Evolutionary conservation across 306 rosid species (phyloP).

Genomic region (Comarum palustre): DNA sequence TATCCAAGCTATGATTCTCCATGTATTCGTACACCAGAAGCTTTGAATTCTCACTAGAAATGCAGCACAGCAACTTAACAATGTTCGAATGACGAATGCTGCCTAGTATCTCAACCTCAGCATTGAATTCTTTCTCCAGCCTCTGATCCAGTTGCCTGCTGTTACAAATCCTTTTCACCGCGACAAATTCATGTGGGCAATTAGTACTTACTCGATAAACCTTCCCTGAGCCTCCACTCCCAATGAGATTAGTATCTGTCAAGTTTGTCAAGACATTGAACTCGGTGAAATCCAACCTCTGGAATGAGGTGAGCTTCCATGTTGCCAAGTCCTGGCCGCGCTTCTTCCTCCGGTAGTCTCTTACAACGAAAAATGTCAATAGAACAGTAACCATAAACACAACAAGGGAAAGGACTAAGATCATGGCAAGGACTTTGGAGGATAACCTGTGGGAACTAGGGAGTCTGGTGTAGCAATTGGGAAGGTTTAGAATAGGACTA

Average conservation of each 20-base stretch:
- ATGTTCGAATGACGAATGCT: constrained; percentile 73
- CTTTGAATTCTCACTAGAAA: constrained; percentile 61
- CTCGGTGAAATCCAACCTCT: constrained; percentile 55
- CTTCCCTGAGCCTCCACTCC: constrained; percentile 83
- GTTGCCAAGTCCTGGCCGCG: constrained; percentile 34
- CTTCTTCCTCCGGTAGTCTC: constrained; percentile 31
- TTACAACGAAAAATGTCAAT: constrained; percentile 30
- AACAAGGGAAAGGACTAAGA: constrained; percentile 25
- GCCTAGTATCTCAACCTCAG: constrained; percentile 72
- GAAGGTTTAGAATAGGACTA: constrained; percentile 32
- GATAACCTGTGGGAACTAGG: constrained; percentile 34
- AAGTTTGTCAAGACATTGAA: constrained; percentile 42
- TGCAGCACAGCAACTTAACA: constrained; percentile 78
- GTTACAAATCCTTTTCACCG: constrained; percentile 71
- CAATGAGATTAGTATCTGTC: constrained; percentile 69
- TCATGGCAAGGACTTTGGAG: constrained; percentile 39
- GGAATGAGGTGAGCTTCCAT: constrained; percentile 88
- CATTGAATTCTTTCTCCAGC: constrained; percentile 60
- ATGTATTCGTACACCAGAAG: constrained; percentile 86
- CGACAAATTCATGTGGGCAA: constrained; percentile 47
- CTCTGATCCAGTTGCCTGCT: constrained; percentile 38
- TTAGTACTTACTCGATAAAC: constrained; percentile 61
- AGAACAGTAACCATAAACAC: constrained; percentile 31
- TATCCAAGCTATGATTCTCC: constrained; percentile 76
- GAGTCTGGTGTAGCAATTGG: constrained; percentile 39